Evolutionary conservation across 176 grass and related monocot genomes (phyloP).

Genomic region (Dendrocalamus sinicus): DNA sequence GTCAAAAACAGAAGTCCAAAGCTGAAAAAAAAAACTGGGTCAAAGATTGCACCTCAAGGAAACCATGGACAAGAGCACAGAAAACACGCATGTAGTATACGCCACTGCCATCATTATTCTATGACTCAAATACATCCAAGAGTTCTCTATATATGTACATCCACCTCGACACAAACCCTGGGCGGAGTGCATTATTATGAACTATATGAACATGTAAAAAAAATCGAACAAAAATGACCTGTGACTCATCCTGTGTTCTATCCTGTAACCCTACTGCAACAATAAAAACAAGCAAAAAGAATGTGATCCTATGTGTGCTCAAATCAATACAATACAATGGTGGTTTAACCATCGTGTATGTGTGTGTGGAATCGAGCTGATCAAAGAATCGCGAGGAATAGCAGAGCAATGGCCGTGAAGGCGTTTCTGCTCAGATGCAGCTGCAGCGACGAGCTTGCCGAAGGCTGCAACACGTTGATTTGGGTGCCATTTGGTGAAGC

Average conservation of each 20-base stretch:
- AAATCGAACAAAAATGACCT: slow-evolving; percentile 38
- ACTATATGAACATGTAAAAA: slow-evolving; percentile 21
- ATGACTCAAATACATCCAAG: slow-evolving; percentile 21
- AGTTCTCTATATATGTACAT: slow-evolving; percentile 31
- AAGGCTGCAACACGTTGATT: slow-evolving; percentile 27
- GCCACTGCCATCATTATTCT: background rate
- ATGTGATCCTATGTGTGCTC: slow-evolving; percentile 36
- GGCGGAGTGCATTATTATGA: slow-evolving; percentile 27
- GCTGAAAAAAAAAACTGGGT: too few relatives aligned
- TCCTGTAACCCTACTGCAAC: slow-evolving; percentile 37
- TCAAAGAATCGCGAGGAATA: slow-evolving; percentile 51
- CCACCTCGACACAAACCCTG: slow-evolving; percentile 40
- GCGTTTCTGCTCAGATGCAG: slow-evolving; percentile 17
- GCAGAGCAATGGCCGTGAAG: slow-evolving; percentile 21
- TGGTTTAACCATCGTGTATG: background rate
- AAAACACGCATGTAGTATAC: background rate
- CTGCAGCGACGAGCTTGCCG: slow-evolving; percentile 35
- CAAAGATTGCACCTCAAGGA: background rate
- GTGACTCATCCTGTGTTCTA: slow-evolving; percentile 39
- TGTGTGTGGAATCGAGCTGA: slow-evolving; percentile 1
- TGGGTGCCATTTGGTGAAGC: slow-evolving; percentile 36
- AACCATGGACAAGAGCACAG: background rate
- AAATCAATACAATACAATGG: slow-evolving; percentile 36
- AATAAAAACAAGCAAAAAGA: slow-evolving; percentile 34
- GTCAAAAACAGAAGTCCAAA: too few relatives aligned